Evolutionary conservation across 208 protist genomes (phyloP), one percentile per base, ranked within the genome.

Genomic region (Wallacemonas collosoma): DNA sequence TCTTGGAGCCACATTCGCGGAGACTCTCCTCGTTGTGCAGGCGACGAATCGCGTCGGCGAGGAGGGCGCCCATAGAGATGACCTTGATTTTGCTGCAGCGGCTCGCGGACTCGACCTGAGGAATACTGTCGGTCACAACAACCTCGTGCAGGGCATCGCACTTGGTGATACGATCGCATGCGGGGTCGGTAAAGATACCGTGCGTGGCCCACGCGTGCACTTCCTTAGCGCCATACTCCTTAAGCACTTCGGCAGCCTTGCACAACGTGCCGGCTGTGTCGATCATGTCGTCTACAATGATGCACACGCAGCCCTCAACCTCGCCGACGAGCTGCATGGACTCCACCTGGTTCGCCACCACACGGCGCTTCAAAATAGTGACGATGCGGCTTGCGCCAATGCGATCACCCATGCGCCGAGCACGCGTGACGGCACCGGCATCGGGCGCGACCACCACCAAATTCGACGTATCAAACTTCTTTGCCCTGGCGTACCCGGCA

Each of bases 201-300:
- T 99, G 98, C 40, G 93, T 97, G 5, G 94, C 95, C 65, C 88
- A 94, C 26, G 95, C 97, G 75, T 98, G 96, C 9, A 99, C 93
- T 63, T 93, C 85, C 51, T 79, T 91, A 5, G 98, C 98, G 61
- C 98, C 98, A 73, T 97, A 86, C 17, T 96, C 85, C 78, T 89
- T 97, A 45, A 99, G 81, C 71, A 97, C 86, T 73, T 98, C 92
- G 26, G 96, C 97, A n/a, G 97, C 96, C 57, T 96, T 98, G 68
- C 83, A 94, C 48, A 99, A 85, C 35, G 98, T 98, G 57, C 97
- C 96, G 39, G 85, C 96, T 8, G 98, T 99, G 82, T 99, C 98
- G 79, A 98, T 97, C 93, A 99, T 99, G 83, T 99, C 98, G 67
- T 99, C 98, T n/a, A 98, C 90, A 68, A 99, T 97, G 66, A 99